These are phyloP conservation scores for Larix kaempferi DNA, from an alignment of 75 land plant genomes.

Conservation along the genomic window DNA sequence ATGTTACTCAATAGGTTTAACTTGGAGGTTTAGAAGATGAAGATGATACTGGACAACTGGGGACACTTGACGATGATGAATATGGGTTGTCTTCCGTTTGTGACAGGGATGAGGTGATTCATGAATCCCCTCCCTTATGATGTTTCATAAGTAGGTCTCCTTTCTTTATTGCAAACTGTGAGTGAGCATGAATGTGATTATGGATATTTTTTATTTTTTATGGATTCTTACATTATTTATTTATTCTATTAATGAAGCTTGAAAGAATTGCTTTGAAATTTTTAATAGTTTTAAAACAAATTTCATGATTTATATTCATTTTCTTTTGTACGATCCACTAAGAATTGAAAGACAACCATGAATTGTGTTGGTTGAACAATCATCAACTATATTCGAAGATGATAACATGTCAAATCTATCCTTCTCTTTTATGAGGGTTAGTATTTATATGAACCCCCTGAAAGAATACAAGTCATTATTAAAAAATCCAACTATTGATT, in stretches of 20 bases:
- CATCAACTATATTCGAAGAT: constrained; percentile 44
- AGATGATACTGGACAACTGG: too few relatives aligned
- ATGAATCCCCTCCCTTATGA: too few relatives aligned
- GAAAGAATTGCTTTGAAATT: background rate
- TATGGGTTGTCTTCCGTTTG: too few relatives aligned
- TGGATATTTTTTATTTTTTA: background rate
- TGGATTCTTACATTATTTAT: background rate
- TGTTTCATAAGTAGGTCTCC: background rate
- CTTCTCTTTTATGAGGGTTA: constrained; percentile 63
- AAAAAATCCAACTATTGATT: too few relatives aligned
- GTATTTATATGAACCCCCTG: background rate
- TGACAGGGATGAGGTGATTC: too few relatives aligned
- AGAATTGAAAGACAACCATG: background rate
- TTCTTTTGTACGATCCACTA: background rate
- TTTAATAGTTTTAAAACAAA: background rate
- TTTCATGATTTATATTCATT: background rate
- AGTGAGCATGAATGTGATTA: background rate
- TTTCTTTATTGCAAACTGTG: background rate
- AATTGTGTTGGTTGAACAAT: constrained; percentile 42
- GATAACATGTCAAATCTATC: constrained; percentile 57
- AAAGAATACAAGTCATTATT: too few relatives aligned
- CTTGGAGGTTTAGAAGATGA: too few relatives aligned
- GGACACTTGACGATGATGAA: too few relatives aligned
- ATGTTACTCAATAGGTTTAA: constrained; percentile 46
- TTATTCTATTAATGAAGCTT: background rate